phyloP scores from a whole-genome alignment of 805 yeast genomes.

The Cyberlindnera xishuangbannaensis region DNA sequence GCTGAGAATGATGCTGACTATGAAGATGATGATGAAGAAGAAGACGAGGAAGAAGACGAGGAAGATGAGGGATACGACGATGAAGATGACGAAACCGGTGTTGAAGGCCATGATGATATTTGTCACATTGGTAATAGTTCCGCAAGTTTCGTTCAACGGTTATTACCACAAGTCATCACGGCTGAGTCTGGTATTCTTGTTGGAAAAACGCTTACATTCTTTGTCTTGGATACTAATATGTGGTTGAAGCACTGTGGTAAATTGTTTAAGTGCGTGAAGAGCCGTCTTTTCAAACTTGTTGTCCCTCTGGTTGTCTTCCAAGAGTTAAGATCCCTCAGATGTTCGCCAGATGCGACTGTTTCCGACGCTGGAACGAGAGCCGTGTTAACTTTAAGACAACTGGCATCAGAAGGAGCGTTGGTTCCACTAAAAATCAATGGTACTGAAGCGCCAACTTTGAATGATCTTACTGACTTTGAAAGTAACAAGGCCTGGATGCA shows the following conservation, averaged over 20 bases:
- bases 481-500: constrained; percentile 68
- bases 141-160: constrained; percentile 1
- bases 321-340: constrained; percentile 64
- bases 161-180: constrained; percentile 6
- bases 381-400: constrained; percentile 65
- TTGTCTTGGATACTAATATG: constrained; percentile 66
- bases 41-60: constrained; percentile 5
- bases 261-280: constrained; percentile 60
- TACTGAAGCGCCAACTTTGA: constrained; percentile 57
- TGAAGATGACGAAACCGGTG: background rate
- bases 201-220: constrained; percentile 8
- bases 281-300: constrained; percentile 51
- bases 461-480: constrained; percentile 71
- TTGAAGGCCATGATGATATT: background rate
- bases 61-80: constrained; percentile 1
- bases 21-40: constrained; percentile 8
- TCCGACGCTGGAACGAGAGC: constrained; percentile 80
- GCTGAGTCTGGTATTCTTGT: constrained; percentile 14
- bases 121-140: background rate
- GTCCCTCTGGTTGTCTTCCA: constrained; percentile 75
- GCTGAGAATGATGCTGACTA: constrained; percentile 13
- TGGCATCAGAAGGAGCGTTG: constrained; percentile 49
- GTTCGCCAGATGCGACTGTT: constrained; percentile 65
- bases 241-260: constrained; percentile 81
- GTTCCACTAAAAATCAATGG: constrained; percentile 66